Conservation (phyloP, 345 rosid genomes). For the Dovyalis caffra region DNA sequence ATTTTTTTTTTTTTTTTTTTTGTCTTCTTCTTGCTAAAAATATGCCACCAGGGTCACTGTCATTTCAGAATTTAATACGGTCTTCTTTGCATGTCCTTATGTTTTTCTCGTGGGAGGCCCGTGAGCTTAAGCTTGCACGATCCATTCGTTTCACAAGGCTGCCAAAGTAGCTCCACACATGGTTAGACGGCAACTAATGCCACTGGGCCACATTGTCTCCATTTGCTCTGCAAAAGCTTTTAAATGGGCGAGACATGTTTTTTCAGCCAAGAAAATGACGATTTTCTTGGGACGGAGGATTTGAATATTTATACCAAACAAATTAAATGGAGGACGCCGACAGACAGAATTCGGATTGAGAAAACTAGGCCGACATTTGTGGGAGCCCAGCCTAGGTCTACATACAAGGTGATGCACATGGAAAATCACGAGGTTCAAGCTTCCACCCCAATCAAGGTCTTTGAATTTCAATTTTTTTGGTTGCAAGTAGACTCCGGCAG, state of each 20-base stretch:
- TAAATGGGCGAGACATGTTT: not conserved
- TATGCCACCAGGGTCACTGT: not conserved
- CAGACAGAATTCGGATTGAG: not conserved
- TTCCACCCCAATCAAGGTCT: not conserved
- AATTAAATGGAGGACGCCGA: not conserved
- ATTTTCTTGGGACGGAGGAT: not conserved
- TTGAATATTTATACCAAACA: not conserved
- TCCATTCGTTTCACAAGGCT: not conserved
- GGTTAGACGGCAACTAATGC: not conserved
- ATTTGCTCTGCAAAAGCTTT: not conserved
- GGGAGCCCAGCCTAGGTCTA: not conserved
- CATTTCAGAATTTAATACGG: not conserved
- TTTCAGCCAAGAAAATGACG: slow-evolving; percentile 5
- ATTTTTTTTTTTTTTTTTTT: not conserved
- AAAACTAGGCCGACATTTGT: slow-evolving; percentile 13
- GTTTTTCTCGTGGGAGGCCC: not conserved
- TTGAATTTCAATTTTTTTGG: too few relatives aligned
- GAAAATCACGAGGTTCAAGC: not conserved
- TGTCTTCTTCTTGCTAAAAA: not conserved
- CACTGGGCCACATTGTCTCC: not conserved
- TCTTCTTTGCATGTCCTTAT: not conserved
- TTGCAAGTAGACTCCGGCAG: too few relatives aligned
- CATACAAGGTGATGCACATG: too few relatives aligned
- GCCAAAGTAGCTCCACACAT: not conserved
- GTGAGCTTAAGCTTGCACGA: not conserved